Conservation (phyloP, 139 green algal species). For the Chlorella sp. region DNA sequence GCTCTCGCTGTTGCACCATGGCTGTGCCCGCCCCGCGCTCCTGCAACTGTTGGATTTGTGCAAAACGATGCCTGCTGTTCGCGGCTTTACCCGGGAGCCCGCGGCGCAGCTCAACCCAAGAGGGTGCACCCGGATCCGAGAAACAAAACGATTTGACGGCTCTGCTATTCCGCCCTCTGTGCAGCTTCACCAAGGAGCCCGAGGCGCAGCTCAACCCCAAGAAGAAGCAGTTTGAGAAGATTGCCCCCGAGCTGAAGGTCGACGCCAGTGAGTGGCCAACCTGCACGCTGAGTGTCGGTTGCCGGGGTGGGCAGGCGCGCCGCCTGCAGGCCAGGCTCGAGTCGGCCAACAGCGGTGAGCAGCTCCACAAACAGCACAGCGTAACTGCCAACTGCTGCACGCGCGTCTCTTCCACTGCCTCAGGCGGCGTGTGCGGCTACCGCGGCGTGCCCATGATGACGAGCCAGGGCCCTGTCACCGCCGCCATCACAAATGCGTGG, state of each 20-base stretch:
- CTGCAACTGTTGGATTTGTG: too few species aligned
- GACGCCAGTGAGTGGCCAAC: conserved; percentile 53
- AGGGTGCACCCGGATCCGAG: too few species aligned
- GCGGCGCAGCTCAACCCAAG: too few species aligned
- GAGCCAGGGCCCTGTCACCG: conserved; percentile 65
- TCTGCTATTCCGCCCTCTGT: background rate
- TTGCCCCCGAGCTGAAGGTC: conserved; percentile 79
- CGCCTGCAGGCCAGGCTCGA: too few species aligned
- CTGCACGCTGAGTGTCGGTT: background rate
- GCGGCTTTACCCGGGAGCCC: too few species aligned
- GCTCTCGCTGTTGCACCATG: too few species aligned
- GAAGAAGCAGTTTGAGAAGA: conserved; percentile 89
- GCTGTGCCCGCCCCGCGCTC: too few species aligned
- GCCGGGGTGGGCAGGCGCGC: too few species aligned
- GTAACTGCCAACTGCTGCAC: background rate
- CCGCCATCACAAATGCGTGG: conserved; percentile 57
- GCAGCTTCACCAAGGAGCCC: conserved; percentile 58
- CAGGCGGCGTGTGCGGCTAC: conserved; percentile 74
- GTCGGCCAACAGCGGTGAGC: too few species aligned
- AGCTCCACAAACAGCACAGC: too few species aligned
- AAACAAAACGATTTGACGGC: too few species aligned
- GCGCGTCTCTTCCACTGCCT: background rate
- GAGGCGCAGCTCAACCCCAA: conserved; percentile 85
- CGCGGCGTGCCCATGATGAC: conserved; percentile 83
- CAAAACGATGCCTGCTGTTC: too few species aligned